These are phyloP conservation scores for Quercus gilva DNA, from an alignment of 306 rosid genomes.

Conservation along the genomic window DNA sequence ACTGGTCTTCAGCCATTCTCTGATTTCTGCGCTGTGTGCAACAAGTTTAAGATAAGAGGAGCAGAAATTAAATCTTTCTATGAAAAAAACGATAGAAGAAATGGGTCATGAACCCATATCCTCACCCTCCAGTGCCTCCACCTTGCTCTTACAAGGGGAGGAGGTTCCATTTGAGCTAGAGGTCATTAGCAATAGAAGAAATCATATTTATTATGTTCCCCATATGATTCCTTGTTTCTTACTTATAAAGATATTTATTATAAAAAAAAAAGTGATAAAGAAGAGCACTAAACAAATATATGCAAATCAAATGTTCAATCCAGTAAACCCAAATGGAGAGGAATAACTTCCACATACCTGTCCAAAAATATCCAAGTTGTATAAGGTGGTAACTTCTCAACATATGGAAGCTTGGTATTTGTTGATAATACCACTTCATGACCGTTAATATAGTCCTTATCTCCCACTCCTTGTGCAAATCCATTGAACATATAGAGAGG, in stretches of 20 bases:
- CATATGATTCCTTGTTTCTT: not conserved
- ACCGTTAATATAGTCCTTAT: constrained; percentile 47
- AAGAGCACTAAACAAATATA: not conserved
- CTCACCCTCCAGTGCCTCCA: no score
- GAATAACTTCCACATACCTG: constrained; percentile 45
- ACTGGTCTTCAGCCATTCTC: constrained; percentile 98
- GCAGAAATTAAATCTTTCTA: constrained; percentile 26
- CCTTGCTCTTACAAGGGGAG: no score
- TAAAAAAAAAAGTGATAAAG: constrained; percentile 3
- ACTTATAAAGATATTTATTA: not conserved
- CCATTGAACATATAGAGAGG: constrained; percentile 63
- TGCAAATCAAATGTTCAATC: not conserved
- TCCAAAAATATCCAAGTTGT: constrained; percentile 94
- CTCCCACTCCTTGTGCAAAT: constrained; percentile 54
- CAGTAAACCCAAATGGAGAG: not conserved
- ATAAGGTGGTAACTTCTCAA: constrained; percentile 72
- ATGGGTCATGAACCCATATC: not conserved
- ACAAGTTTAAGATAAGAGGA: constrained; percentile 51
- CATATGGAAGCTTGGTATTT: constrained; percentile 58
- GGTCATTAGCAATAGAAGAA: not conserved
- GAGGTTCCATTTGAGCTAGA: no score
- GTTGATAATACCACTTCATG: constrained; percentile 48
- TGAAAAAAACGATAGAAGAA: constrained; percentile 13
- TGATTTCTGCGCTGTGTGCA: constrained; percentile 79
- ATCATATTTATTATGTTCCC: not conserved